phyloP scores from a whole-genome alignment of 352 stramenopile species.

The Phytophthora fragariae region DNA sequence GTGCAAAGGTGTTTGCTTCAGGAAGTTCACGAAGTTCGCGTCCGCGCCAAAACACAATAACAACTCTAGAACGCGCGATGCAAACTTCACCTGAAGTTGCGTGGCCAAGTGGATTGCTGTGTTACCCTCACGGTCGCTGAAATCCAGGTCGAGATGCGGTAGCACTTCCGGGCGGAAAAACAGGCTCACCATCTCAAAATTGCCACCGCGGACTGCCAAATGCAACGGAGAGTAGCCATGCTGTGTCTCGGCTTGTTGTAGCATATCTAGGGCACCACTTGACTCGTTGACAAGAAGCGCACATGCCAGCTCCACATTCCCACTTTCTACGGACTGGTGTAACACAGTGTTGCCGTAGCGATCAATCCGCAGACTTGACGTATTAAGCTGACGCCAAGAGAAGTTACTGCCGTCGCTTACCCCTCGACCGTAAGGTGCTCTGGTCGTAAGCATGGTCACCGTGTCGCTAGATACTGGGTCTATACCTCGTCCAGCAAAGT shows the following conservation, averaged over 20 bases:
- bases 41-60: conserved; percentile 75
- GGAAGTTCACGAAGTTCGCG: conserved; percentile 65
- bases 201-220: conserved; percentile 62
- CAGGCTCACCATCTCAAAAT: conserved; percentile 70
- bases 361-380: conserved; percentile 47
- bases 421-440: conserved; percentile 17
- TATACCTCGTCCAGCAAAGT: conserved; percentile 29
- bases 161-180: conserved; percentile 84
- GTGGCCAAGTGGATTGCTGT: conserved; percentile 71
- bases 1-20: conserved; percentile 81
- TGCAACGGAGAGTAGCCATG: conserved; percentile 71
- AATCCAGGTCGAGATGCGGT: conserved; percentile 68
- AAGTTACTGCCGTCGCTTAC: conserved; percentile 6
- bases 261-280: conserved; percentile 49
- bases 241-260: conserved; percentile 64
- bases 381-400: conserved; percentile 36
- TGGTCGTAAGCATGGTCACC: conserved; percentile 28
- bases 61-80: conserved; percentile 72
- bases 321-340: conserved; percentile 53
- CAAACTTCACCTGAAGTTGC: conserved; percentile 66
- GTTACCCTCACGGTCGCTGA: conserved; percentile 75
- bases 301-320: conserved; percentile 57
- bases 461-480: conserved; percentile 25
- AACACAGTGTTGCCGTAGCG: conserved; percentile 66
- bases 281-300: conserved; percentile 56